Evolutionary conservation across 192 early-diverging fungal genomes (phyloP).

Genomic region (Ambispora gerdemannii): DNA sequence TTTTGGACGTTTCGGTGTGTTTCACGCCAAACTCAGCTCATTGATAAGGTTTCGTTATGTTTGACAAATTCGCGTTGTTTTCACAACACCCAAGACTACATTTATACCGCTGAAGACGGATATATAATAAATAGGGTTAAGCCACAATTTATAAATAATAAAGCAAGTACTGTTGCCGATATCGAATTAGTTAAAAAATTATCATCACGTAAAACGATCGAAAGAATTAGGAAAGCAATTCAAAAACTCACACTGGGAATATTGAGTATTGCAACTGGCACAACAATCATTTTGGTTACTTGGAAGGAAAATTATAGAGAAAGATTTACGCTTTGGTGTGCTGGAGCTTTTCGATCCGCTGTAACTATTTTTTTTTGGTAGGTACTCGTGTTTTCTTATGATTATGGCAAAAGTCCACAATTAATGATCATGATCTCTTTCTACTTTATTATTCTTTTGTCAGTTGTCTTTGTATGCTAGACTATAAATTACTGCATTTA

Average conservation of each 20-base stretch:
- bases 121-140: neutral
- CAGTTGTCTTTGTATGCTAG: conserved; percentile 47
- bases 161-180: neutral
- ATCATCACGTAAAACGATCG: no score
- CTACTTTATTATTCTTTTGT: neutral
- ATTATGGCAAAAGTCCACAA: no score
- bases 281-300: neutral
- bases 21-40: neutral
- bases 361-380: conserved; percentile 18
- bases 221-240: neutral
- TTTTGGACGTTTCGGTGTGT: neutral
- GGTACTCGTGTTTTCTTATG: neutral
- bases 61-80: no score
- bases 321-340: conserved; percentile 5
- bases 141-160: neutral
- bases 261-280: conserved; percentile 20
- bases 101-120: neutral
- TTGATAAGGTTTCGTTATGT: no score
- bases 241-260: neutral
- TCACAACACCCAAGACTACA: neutral
- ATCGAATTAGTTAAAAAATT: neutral
- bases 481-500: conserved; percentile 50
- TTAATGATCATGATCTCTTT: neutral
- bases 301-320: conserved; percentile 15
- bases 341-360: conserved; percentile 20